Percentiles rank a stretch among this genome's conserved stretches.
Conservation (phyloP, 2,329 filamentous ascomycete species). For the Pezicula carpinea region DNA sequence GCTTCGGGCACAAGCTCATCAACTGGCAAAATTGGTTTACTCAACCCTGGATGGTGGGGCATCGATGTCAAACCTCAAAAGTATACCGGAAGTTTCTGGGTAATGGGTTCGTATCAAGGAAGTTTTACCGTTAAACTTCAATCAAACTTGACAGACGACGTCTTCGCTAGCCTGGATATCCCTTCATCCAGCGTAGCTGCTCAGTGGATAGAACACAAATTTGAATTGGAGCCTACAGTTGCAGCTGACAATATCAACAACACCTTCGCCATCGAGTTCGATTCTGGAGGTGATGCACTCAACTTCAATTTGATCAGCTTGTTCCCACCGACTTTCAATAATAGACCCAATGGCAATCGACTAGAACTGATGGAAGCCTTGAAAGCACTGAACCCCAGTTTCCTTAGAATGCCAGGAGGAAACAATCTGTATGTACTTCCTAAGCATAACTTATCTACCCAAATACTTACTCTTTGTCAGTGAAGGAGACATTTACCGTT, state of each 20-base stretch:
- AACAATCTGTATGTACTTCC: slow-evolving; percentile 44
- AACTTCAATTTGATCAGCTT: slow-evolving; percentile 56
- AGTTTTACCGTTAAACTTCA: slow-evolving; percentile 26
- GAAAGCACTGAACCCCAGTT: slow-evolving; percentile 47
- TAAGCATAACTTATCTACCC: slow-evolving; percentile 16
- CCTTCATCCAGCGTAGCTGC: slow-evolving; percentile 6
- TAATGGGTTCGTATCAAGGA: slow-evolving; percentile 16
- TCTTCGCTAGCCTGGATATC: slow-evolving; percentile 18
- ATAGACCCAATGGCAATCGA: slow-evolving; percentile 50
- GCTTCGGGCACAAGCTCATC: slow-evolving; percentile 27
- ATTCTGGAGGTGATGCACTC: slow-evolving; percentile 37
- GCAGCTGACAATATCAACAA: slow-evolving; percentile 39
- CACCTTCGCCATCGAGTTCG: slow-evolving; percentile 50
- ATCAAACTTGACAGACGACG: slow-evolving; percentile 8
- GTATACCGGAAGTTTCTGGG: slow-evolving; percentile 26
- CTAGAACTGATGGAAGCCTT: slow-evolving; percentile 50
- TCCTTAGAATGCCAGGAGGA: slow-evolving; percentile 62
- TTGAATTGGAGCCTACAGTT: slow-evolving; percentile 10
- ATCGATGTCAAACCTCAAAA: slow-evolving; percentile 32
- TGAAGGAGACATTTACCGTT: slow-evolving; percentile 15
- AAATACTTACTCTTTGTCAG: slow-evolving; percentile 23
- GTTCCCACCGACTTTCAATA: slow-evolving; percentile 57
- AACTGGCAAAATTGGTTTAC: slow-evolving; percentile 38
- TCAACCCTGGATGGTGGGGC: slow-evolving; percentile 54
- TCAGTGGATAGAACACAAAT: slow-evolving; percentile 20